Evolutionary conservation across 192 early-diverging fungal genomes (phyloP), one percentile per base, ranked within the genome.

Genomic region (Haplosporangium gracile): DNA sequence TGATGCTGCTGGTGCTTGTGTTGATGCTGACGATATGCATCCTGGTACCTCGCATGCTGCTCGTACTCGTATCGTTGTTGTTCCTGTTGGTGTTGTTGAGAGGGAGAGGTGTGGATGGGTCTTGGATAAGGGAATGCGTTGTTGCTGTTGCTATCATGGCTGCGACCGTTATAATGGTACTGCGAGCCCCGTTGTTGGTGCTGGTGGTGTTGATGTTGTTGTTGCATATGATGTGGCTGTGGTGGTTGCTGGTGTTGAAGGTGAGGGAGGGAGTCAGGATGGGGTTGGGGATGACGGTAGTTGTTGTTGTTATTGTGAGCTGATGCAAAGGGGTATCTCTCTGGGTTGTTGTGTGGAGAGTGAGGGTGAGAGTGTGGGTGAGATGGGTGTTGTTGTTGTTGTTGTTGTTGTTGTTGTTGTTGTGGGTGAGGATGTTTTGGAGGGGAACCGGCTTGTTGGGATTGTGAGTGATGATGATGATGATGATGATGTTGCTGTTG

Each of bases 401-500:
- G 53, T 45, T n/a, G n/a, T n/a, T n/a, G n/a, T n/a, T 39, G 22
- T 29, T 72, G 71, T 40, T 63, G 70, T n/a, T 42, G 40, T 63
- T 65, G 53, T 45, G 8, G 47, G 24, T 47, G 42, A 22, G 49
- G 51, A 34, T 57, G 49, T 53, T 51, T 75, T 57, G 73, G 18
- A 38, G 73, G 73, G 73, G 36, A 75, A 9, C 51, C 73, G 6
- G 47, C 34, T 36, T 47, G 51, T 20, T 47, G 73, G 36, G 43
- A 32, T 20, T 51, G 73, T 29, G 73, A 34, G 73, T 57, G 77
- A 26, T 70, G 32, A 5, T 78, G 68, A 18, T 68, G 60, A 18
- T 68, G 60, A 18, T 79, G 71, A 16, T 79, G 78, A 7, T 79
- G 70, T 2, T 74, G 51, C 26, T 72, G 70, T 65, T 26, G 78